Conservation (phyloP, 768 basidiomycete genomes). For the Asterophora parasitica region DNA sequence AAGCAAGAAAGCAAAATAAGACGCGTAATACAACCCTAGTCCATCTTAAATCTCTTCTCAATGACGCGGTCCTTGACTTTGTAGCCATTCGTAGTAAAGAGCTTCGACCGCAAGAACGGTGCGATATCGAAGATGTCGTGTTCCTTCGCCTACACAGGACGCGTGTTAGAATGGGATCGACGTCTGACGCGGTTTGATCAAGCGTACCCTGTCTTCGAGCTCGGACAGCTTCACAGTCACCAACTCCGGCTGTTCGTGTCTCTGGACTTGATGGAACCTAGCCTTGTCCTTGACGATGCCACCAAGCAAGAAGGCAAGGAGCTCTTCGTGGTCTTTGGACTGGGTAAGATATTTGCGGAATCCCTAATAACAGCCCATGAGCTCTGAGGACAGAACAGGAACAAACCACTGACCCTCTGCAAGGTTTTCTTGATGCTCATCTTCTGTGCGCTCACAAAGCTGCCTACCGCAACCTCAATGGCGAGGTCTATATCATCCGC, state of each 20-base stretch:
- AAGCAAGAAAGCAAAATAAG: conserved; percentile 16
- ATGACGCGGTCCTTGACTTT: conserved; percentile 60
- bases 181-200: background rate
- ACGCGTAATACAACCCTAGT: conserved; percentile 22
- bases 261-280: conserved; percentile 74
- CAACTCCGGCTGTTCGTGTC: conserved; percentile 70
- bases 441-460: conserved; percentile 96
- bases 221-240: conserved; percentile 76
- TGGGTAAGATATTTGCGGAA: conserved; percentile 98
- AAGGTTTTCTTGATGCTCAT: conserved; percentile 98
- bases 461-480: conserved; percentile 91
- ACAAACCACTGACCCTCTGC: conserved; percentile 64
- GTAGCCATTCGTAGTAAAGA: conserved; percentile 91
- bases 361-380: conserved; percentile 42
- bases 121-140: conserved; percentile 91
- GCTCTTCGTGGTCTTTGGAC: conserved; percentile 92
- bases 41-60: conserved; percentile 66
- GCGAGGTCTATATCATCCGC: conserved; percentile 96
- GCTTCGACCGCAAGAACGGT: conserved; percentile 78
- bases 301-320: conserved; percentile 91
- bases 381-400: background rate
- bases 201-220: conserved; percentile 79
- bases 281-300: conserved; percentile 91
- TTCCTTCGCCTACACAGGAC: conserved; percentile 72
- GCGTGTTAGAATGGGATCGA: background rate